These are phyloP conservation scores for Ceriops tagal DNA, from an alignment of 345 rosid species.

Conservation along the genomic window DNA sequence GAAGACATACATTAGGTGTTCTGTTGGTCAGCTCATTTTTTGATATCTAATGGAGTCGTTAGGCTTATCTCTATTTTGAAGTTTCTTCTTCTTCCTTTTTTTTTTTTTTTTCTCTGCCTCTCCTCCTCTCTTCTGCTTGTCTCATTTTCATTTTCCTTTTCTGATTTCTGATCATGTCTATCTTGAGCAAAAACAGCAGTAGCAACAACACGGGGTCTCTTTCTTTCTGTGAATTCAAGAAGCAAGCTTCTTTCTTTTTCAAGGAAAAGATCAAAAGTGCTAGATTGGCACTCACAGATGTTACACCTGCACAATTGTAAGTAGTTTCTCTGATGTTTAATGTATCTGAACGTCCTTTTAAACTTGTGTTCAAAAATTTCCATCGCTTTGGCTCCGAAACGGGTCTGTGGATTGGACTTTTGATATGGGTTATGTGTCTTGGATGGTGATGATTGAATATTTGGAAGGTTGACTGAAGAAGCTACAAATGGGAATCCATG, in stretches of 20 bases:
- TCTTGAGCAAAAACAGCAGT: conserved; percentile 46
- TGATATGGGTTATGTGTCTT: conserved; percentile 27
- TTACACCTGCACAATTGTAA: conserved; percentile 69
- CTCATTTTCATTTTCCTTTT: too few relatives aligned
- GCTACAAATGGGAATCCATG: conserved; percentile 62
- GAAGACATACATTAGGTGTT: background rate
- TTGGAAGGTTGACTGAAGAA: conserved; percentile 76
- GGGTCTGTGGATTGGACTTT: background rate
- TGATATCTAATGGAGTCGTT: too few relatives aligned
- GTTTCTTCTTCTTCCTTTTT: background rate
- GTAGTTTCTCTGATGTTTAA: background rate
- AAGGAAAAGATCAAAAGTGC: conserved; percentile 93
- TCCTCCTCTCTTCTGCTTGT: background rate
- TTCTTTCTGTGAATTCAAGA: conserved; percentile 68
- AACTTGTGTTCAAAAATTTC: background rate
- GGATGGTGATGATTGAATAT: background rate
- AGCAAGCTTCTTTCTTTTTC: conserved; percentile 88
- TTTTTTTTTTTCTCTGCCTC: background rate
- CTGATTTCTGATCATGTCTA: conserved; percentile 36
- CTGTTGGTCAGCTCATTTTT: background rate
- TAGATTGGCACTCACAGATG: conserved; percentile 83
- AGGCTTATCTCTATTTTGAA: too few relatives aligned
- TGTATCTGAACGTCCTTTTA: background rate
- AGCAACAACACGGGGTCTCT: conserved; percentile 45
- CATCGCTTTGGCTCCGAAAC: background rate